phyloP scores from a whole-genome alignment of 73 alveolate species.

The Breviolum minutum region DNA sequence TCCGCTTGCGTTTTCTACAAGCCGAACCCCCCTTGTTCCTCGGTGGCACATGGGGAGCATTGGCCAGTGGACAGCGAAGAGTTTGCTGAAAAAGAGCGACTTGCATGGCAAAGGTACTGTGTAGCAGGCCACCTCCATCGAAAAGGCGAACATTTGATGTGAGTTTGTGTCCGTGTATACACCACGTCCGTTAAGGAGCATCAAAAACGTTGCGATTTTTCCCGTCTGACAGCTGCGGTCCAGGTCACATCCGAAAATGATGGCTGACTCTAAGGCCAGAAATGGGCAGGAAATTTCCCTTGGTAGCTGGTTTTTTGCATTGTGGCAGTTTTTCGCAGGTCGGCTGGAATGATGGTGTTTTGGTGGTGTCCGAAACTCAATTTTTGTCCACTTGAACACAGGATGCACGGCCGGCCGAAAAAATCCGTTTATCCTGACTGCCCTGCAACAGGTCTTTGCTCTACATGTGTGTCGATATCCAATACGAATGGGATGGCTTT shows the following conservation, averaged over 20 bases:
- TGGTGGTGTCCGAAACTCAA: conserved; percentile 10
- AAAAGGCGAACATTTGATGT: not conserved
- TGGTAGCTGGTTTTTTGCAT: not conserved
- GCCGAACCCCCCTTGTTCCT: conserved; percentile 78
- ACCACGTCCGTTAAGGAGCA: too few relatives aligned
- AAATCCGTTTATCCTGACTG: not conserved
- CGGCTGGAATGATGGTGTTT: conserved; percentile 75
- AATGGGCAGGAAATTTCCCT: not conserved
- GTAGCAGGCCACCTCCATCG: conserved; percentile 35
- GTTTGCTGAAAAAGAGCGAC: not conserved
- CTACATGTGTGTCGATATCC: conserved; percentile 88
- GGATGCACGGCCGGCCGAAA: not conserved
- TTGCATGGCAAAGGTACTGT: conserved; percentile 23
- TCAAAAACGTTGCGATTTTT: too few relatives aligned
- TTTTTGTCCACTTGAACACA: not conserved
- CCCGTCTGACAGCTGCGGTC: too few relatives aligned
- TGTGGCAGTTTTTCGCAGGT: not conserved
- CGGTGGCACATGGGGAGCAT: not conserved
- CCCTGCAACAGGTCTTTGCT: not conserved
- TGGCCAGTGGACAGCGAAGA: not conserved
- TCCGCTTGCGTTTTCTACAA: conserved; percentile 92
- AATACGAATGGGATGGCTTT: conserved; percentile 87
- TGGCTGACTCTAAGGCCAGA: conserved; percentile 30
- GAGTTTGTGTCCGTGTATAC: not conserved
- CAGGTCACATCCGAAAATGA: not conserved